Evolutionary conservation across 1,139 yeast species (phyloP).

Genomic region (Nakaseomyces glabratus): DNA sequence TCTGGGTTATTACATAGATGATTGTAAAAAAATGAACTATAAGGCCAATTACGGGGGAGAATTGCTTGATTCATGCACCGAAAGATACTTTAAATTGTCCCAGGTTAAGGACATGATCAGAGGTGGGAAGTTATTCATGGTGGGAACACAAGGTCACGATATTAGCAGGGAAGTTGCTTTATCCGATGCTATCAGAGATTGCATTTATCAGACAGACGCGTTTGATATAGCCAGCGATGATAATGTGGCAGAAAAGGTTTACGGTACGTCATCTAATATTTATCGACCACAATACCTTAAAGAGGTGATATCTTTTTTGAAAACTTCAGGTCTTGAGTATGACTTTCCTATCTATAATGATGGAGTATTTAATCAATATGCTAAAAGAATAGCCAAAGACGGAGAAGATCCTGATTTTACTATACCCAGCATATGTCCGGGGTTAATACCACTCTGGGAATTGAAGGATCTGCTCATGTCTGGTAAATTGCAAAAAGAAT

Average conservation of each 20-base stretch:
- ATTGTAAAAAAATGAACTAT: conserved; percentile 75
- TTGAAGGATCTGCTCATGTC: conserved; percentile 29
- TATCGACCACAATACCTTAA: not conserved
- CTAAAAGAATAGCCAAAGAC: conserved; percentile 8
- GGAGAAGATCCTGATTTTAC: conserved; percentile 11
- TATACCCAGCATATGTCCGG: conserved; percentile 45
- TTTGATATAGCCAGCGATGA: not conserved
- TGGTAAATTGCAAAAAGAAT: conserved; percentile 16
- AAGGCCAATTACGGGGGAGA: conserved; percentile 75
- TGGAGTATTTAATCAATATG: conserved; percentile 10
- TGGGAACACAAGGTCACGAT: conserved; percentile 16
- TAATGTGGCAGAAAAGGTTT: conserved; percentile 36
- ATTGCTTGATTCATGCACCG: conserved; percentile 45
- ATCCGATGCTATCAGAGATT: conserved; percentile 13
- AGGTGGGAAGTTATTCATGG: conserved; percentile 39
- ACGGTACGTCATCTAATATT: conserved; percentile 25
- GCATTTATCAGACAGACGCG: not conserved
- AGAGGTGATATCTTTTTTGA: conserved; percentile 21
- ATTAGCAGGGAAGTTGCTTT: conserved; percentile 13
- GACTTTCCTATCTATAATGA: conserved; percentile 5
- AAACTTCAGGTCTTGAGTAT: conserved; percentile 19
- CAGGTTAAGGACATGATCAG: conserved; percentile 31
- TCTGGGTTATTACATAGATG: conserved; percentile 70
- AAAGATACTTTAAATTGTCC: conserved; percentile 39
- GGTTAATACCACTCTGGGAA: conserved; percentile 43